Base-by-base conservation (phyloP, 2,329 filamentous ascomycete genomes). In the Xylariaceae sp. region DNA sequence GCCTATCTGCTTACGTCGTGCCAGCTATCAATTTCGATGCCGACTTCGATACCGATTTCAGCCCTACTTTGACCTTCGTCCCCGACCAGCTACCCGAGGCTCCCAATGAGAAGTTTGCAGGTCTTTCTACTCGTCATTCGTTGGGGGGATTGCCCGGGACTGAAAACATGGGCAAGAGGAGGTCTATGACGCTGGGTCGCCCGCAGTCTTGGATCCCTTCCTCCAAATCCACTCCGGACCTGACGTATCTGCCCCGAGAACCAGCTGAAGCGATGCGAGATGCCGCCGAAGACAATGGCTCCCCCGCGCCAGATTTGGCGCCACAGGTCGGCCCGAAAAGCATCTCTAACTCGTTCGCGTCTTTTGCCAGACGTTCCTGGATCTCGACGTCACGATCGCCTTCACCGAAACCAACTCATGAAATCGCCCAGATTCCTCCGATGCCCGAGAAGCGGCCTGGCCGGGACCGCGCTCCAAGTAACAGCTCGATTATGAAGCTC, bases 291-390 rank as follows among this genome's bases (percentile, higher is more conserved):
- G 46, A 48, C 32, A 51, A 54, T 40, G 59, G 53, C 49, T 37
- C 63, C 29, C 56, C 58, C 29, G 60, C 66, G 19, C 57, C 65
- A 26, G 65, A 67, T 47, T 67, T 61, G 29, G 65, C 65, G 15
- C 48, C 67, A 22, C 57, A 63, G 44, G 71, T 75, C 43, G 70
- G 70, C 51, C 65, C 71, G 34, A 69, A 70, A 47, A 69, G 69
- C 2, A 68, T 74, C 30, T 72, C 76, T 5, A 73, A 74, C 49
- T 78, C 76, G 39, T 75, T 82, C 59, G 72, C 75, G 46, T 76
- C 71, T 56, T 76, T 80, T 62, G 74, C 79, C 8, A 76, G 72
- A 57, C 74, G 76, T 49, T 76, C 78, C 39, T 83, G 79, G 79
- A 76, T 76, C 18, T 67, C 74, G 3, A 66, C 71, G 36, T 79